Evolutionary conservation across 495 filamentous ascomycete genomes (phyloP), one percentile per base, ranked within the genome.

Genomic region (Penicillium cataractarum): DNA sequence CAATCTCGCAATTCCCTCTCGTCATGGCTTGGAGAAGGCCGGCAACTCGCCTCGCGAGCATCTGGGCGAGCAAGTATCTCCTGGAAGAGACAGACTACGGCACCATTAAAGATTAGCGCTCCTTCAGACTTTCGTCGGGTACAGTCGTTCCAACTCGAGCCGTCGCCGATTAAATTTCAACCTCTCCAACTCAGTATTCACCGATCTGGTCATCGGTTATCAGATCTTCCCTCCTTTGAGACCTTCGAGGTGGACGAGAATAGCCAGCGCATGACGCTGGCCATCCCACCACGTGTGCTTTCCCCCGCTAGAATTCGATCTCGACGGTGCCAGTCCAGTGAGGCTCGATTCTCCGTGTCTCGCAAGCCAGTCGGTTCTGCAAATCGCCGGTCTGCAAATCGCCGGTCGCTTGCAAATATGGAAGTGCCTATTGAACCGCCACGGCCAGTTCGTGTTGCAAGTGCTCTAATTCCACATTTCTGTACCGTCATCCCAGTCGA

Each of bases 131-230:
- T 87, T 61, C 72, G 80, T 60, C 71, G 76, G 62, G 79, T 87
- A 2, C 71, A 80, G 27, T 72, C 73, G 33, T 70, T 75, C 31
- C 64, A 73, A 58, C 63, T 73, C 32, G 75, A 71, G 42, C 74
- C 75, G 60, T 55, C 60, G 29, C 65, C 64, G 17, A 60, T 27
- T 15, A 49, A 80, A 17, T 92, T 92, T 73, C 82, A 84, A 37
- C 90, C 90, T 12, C 79, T 95, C 39, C 86, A 94, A 74, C 80
- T 96, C 53, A 92, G 84, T 75, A 90, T 96, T 60, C 87, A 90
- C 69, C 71, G 81, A 57, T 83, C 86, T 27, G 81, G 86, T 29
- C 85, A 88, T 68, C 83, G 82, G 48, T 78, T 96, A 10, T 91
- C 92, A 15, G 74, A 80, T 27, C 76, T 85, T 40, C 82, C 81